phyloP scores from a whole-genome alignment of 1,139 yeast species.

The Kluyveromyces sp. region DNA sequence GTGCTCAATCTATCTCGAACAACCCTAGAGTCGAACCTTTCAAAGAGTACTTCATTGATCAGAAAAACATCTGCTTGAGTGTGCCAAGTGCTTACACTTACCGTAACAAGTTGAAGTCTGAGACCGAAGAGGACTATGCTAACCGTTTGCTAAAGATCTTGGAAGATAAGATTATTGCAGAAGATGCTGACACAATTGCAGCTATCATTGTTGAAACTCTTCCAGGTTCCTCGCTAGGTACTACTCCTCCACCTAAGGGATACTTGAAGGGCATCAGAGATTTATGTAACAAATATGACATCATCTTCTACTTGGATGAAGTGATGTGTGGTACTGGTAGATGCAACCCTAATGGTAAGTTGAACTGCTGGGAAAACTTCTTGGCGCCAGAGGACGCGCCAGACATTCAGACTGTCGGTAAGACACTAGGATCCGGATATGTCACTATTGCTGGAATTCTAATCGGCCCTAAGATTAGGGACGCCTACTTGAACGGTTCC shows the following conservation, averaged over 20 bases:
- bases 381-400: constrained; percentile 44
- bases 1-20: constrained; percentile 45
- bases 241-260: constrained; percentile 50
- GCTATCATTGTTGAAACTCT: constrained; percentile 50
- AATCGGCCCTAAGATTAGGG: constrained; percentile 44
- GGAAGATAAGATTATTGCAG: constrained; percentile 43
- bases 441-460: constrained; percentile 57
- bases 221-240: constrained; percentile 54
- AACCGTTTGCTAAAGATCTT: constrained; percentile 41
- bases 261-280: constrained; percentile 49
- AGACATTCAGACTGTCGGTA: constrained; percentile 56
- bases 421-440: constrained; percentile 58
- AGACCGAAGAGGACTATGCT: constrained; percentile 44
- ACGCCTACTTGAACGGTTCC: constrained; percentile 40
- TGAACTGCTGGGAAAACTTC: constrained; percentile 49
- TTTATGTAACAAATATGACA: constrained; percentile 52
- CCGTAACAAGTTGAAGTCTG: constrained; percentile 41
- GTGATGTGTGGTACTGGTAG: constrained; percentile 65
- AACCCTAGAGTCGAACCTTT: constrained; percentile 40
- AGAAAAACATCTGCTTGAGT: constrained; percentile 23
- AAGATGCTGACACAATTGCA: constrained; percentile 49
- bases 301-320: constrained; percentile 52
- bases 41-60: constrained; percentile 34
- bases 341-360: constrained; percentile 36
- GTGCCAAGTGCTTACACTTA: constrained; percentile 43